Conservation (phyloP, 2,329 filamentous ascomycete species). For the Xylaria sp. region DNA sequence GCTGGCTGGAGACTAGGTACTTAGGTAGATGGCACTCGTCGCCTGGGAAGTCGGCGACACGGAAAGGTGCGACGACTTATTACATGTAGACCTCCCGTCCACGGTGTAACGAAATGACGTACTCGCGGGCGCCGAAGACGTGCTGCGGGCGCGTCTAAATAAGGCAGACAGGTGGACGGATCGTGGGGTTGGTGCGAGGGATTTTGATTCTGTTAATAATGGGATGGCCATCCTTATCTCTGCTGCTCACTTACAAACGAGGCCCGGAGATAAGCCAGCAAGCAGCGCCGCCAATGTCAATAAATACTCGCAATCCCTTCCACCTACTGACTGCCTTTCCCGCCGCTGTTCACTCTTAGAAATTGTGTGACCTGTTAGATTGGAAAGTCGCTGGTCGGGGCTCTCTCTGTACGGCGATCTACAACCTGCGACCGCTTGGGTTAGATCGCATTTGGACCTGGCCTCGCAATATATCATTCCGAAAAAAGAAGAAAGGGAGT, state of each 20-base stretch:
- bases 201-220: constrained; percentile 30
- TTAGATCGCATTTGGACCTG: not conserved
- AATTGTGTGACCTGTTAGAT: not conserved
- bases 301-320: constrained; percentile 21
- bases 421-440: not conserved
- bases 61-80: no score
- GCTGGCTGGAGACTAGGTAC: no score
- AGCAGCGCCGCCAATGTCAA: constrained; percentile 17
- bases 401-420: not conserved
- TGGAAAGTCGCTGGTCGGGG: not conserved
- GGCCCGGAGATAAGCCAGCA: constrained; percentile 28
- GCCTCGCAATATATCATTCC: not conserved
- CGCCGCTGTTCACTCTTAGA: not conserved
- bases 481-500: not conserved
- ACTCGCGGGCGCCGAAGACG: constrained; percentile 15
- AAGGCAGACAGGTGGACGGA: constrained; percentile 21
- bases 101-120: constrained; percentile 21
- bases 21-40: no score
- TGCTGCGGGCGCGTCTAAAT: constrained; percentile 18
- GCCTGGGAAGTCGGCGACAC: no score
- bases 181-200: constrained; percentile 30
- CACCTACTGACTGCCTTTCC: no score
- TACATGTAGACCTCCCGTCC: not conserved
- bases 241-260: constrained; percentile 25
- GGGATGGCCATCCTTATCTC: constrained; percentile 25